Evolutionary conservation across 1,139 yeast genomes (phyloP).

Genomic region (Citeromyces siamensis): DNA sequence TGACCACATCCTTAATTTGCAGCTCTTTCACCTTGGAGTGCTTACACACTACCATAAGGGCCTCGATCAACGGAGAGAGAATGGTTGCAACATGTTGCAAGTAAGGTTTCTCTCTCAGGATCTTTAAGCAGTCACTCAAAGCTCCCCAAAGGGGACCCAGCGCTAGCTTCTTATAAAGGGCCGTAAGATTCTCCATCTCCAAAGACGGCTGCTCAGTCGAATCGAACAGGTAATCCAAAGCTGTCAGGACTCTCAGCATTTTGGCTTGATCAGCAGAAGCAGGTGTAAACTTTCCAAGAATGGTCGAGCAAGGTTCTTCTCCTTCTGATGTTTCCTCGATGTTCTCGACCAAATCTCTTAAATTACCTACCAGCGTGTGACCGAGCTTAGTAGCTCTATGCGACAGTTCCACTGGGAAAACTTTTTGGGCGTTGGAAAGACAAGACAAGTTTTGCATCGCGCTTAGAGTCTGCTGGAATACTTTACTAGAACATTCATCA

Average conservation of each 20-base stretch:
- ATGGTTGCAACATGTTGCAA: conserved; percentile 67
- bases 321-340: conserved; percentile 27
- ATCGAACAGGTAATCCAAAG: conserved; percentile 67
- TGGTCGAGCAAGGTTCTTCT: conserved; percentile 4
- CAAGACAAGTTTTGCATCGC: conserved; percentile 71
- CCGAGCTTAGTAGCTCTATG: conserved; percentile 55
- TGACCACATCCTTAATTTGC: conserved; percentile 45
- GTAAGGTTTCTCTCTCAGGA: conserved; percentile 36
- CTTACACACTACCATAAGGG: conserved; percentile 91
- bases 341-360: conserved; percentile 36
- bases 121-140: conserved; percentile 61
- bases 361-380: conserved; percentile 40
- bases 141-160: conserved; percentile 83
- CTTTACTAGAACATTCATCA: conserved; percentile 76
- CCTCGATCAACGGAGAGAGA: conserved; percentile 76
- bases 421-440: conserved; percentile 46
- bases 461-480: conserved; percentile 75
- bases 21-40: conserved; percentile 65
- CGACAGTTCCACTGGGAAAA: conserved; percentile 61
- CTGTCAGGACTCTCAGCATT: conserved; percentile 71
- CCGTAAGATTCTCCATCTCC: conserved; percentile 38
- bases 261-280: conserved; percentile 86
- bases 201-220: conserved; percentile 17
- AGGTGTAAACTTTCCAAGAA: conserved; percentile 57
- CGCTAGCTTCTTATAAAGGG: conserved; percentile 52